These are phyloP conservation scores for Pestalotiopsis sp. DNA, from an alignment of 2,329 filamentous ascomycete genomes.

Conservation along the genomic window DNA sequence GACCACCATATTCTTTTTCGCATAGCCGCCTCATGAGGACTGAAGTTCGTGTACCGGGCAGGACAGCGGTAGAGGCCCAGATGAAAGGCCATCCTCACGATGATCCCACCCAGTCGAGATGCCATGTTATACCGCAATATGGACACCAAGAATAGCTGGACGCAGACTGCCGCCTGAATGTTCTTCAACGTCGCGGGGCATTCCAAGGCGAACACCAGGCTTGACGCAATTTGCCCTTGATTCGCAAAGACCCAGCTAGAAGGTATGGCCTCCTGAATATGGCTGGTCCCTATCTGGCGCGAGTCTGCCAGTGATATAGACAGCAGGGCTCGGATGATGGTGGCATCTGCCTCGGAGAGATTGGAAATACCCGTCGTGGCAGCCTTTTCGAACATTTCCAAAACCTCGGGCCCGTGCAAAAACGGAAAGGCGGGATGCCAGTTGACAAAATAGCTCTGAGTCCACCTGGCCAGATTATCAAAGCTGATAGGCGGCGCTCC, in stretches of 20 bases:
- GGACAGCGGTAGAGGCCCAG: constrained; percentile 61
- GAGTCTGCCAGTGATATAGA: constrained; percentile 57
- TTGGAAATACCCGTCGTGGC: constrained; percentile 32
- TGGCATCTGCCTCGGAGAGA: constrained; percentile 36
- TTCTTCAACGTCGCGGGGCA: constrained; percentile 48
- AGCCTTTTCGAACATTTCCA: constrained; percentile 47
- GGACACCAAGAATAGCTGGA: constrained; percentile 57
- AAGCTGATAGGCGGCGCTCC: constrained; percentile 35
- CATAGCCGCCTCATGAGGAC: constrained; percentile 44
- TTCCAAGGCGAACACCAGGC: constrained; percentile 47
- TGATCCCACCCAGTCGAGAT: constrained; percentile 55
- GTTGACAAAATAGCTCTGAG: constrained; percentile 55
- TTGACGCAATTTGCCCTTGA: constrained; percentile 51
- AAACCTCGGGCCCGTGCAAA: constrained; percentile 53
- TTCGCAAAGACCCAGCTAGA: constrained; percentile 46
- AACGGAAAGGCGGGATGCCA: constrained; percentile 62
- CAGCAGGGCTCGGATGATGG: constrained; percentile 49
- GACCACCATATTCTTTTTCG: constrained; percentile 59
- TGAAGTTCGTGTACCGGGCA: constrained; percentile 52
- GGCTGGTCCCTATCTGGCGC: constrained; percentile 39
- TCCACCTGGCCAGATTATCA: constrained; percentile 51
- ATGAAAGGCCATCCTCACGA: constrained; percentile 58
- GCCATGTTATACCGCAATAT: constrained; percentile 60
- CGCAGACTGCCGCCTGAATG: constrained; percentile 53
- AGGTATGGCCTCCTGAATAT: constrained; percentile 36